Evolutionary conservation across 805 yeast species (phyloP), one percentile per base, ranked within the genome.

Genomic region (Saccharomycopsis microspora): DNA sequence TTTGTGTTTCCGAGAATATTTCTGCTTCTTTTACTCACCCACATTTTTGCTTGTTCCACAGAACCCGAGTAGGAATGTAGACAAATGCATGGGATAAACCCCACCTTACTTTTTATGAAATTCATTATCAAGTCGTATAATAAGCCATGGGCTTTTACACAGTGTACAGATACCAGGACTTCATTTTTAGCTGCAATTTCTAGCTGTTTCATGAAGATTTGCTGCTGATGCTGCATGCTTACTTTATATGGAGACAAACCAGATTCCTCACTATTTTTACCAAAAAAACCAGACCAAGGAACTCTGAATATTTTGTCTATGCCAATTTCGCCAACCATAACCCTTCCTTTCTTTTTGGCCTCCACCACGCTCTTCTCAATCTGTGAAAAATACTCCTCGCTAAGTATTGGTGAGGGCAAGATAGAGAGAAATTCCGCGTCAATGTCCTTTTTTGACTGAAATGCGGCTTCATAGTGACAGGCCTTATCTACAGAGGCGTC

Each of bases 31-130:
- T 54, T 54, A 41, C 64, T 64, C 43, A 74, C 57, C 70, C 82
- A 75, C 40, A 67, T 46, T 46, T 66, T 59, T 10, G 82, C 74
- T 50, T 80, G 86, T 40, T 87, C 96, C 0, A 69, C 53, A 1
- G 95, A 81, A 0, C 97, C 97, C 5, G 87, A 77, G 61, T 79
- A 93, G 0, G 96, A 86, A 59, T 90, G 97, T 29, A 93, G 68
- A 37, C 45, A 42, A 1, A 88, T 62, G 3, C 67, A 60, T 3
- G 72, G 61, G 7, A 61, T 48, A 38, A 38, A 56, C 55, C 5
- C 48, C n/a, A 8, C 19, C 47, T 40, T 32, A 32, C 39, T 36
- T 42, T 41, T 40, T n/a, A 53, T 39, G 32, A 47, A 31, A 42
- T 48, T 45, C 11, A 56, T 58, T 4, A 78, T 64, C 1, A 59